phyloP scores from a whole-genome alignment of 306 rosid species.

The Alnus rubra region DNA sequence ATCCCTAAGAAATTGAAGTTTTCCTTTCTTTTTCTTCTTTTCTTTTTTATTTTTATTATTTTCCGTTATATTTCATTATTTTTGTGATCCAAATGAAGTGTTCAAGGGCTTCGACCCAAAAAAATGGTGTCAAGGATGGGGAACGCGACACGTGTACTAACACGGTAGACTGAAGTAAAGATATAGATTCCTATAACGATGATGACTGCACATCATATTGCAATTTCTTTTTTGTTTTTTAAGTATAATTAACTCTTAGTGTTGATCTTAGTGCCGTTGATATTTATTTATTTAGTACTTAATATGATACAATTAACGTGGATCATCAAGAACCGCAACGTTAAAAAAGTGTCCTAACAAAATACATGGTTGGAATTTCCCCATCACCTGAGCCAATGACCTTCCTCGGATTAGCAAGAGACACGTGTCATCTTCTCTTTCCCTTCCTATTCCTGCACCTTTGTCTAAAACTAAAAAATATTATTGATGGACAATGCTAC shows the following conservation, averaged over 20 bases:
- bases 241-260: not conserved
- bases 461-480: not conserved
- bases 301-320: conserved; percentile 7
- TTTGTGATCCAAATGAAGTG: too few species aligned
- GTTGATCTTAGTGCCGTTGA: not conserved
- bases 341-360: not conserved
- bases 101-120: too few species aligned
- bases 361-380: conserved; percentile 18
- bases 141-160: too few species aligned
- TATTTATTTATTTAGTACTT: not conserved
- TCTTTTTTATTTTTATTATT: too few species aligned
- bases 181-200: not conserved
- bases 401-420: not conserved
- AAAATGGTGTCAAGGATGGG: too few species aligned
- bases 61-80: too few species aligned
- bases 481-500: too few species aligned
- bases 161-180: too few species aligned
- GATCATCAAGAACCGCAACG: not conserved
- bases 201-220: not conserved
- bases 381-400: conserved; percentile 4
- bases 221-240: too few species aligned
- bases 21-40: too few species aligned
- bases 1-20: too few species aligned
- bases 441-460: not conserved
- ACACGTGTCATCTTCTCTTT: conserved; percentile 19